Conservation (phyloP, 2,329 filamentous ascomycete species). For the Clonostachys sp. region DNA sequence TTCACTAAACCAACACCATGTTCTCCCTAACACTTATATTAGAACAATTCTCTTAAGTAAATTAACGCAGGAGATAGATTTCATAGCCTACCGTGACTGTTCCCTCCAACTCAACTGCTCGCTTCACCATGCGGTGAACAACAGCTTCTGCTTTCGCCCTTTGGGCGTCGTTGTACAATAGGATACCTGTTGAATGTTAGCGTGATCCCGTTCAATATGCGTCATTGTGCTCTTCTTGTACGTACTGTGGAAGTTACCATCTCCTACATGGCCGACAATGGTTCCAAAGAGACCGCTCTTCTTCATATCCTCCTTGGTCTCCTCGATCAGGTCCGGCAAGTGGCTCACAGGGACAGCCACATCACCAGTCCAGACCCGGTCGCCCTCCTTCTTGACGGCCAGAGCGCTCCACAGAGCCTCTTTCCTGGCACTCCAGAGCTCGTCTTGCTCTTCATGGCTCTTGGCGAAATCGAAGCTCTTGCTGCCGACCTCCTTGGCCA, state of each 20-base stretch:
- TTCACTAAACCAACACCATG: slow-evolving; percentile 83
- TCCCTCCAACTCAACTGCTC: slow-evolving; percentile 78
- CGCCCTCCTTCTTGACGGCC: slow-evolving; percentile 58
- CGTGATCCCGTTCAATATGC: background rate
- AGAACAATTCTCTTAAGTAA: background rate
- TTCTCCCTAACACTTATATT: slow-evolving; percentile 51
- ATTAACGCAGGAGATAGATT: background rate
- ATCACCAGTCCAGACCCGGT: slow-evolving; percentile 81
- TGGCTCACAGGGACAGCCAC: slow-evolving; percentile 78
- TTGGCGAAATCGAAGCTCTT: slow-evolving; percentile 75
- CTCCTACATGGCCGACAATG: slow-evolving; percentile 69
- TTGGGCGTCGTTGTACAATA: slow-evolving; percentile 62
- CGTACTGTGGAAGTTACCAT: slow-evolving; percentile 69
- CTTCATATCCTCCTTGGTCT: slow-evolving; percentile 49
- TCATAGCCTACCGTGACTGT: slow-evolving; percentile 61
- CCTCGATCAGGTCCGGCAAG: slow-evolving; percentile 71
- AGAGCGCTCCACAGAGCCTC: slow-evolving; percentile 80
- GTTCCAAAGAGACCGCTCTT: slow-evolving; percentile 37
- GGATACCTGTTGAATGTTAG: slow-evolving; percentile 34
- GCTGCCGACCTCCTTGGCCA: slow-evolving; percentile 58
- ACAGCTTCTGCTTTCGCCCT: slow-evolving; percentile 62
- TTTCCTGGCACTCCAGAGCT: slow-evolving; percentile 81
- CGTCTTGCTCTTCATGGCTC: slow-evolving; percentile 63
- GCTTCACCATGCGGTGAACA: slow-evolving; percentile 81
- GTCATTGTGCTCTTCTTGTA: no score